phyloP scores from a whole-genome alignment of 2,329 filamentous ascomycete genomes.

The Colletotrichum sp. region DNA sequence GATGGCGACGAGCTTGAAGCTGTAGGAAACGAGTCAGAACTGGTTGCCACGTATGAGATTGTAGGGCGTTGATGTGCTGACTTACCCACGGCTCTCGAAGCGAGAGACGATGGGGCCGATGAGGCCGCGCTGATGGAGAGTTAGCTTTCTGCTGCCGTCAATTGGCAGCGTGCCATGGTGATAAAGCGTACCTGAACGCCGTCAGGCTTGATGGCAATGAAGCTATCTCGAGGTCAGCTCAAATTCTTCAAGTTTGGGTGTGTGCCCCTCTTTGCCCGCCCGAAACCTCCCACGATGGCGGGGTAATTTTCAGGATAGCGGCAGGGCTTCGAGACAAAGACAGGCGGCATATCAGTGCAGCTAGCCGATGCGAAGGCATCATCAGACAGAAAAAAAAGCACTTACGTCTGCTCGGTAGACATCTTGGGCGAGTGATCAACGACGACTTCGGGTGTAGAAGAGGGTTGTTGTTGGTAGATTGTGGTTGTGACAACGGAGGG shows the following conservation, averaged over 20 bases:
- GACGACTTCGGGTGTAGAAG: slow-evolving; percentile 22
- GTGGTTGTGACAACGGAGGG: slow-evolving; percentile 19
- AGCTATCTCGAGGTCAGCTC: slow-evolving; percentile 59
- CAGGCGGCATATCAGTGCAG: background rate
- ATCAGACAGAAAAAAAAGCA: slow-evolving; percentile 29
- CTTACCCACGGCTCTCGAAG: slow-evolving; percentile 94
- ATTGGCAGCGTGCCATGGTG: background rate
- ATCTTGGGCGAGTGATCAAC: slow-evolving; percentile 52
- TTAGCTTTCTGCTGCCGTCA: slow-evolving; percentile 5
- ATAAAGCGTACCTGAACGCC: slow-evolving; percentile 84
- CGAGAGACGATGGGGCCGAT: slow-evolving; percentile 96
- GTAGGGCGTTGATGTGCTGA: slow-evolving; percentile 15
- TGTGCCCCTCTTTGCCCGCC: slow-evolving; percentile 17
- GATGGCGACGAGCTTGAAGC: slow-evolving; percentile 98
- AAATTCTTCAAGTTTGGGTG: background rate
- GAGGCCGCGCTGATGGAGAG: slow-evolving; percentile 78
- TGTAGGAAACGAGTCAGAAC: slow-evolving; percentile 36
- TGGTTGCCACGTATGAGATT: background rate
- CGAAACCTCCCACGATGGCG: slow-evolving; percentile 30
- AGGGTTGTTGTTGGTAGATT: slow-evolving; percentile 26
- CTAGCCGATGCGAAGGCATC: background rate
- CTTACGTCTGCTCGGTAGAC: slow-evolving; percentile 89
- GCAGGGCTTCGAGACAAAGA: background rate
- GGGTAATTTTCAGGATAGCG: slow-evolving; percentile 28
- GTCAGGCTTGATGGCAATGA: slow-evolving; percentile 99